Evolutionary conservation across 2,329 filamentous ascomycete genomes (phyloP), one percentile per base, ranked within the genome.

Genomic region (Sarocladium brachiariae): DNA sequence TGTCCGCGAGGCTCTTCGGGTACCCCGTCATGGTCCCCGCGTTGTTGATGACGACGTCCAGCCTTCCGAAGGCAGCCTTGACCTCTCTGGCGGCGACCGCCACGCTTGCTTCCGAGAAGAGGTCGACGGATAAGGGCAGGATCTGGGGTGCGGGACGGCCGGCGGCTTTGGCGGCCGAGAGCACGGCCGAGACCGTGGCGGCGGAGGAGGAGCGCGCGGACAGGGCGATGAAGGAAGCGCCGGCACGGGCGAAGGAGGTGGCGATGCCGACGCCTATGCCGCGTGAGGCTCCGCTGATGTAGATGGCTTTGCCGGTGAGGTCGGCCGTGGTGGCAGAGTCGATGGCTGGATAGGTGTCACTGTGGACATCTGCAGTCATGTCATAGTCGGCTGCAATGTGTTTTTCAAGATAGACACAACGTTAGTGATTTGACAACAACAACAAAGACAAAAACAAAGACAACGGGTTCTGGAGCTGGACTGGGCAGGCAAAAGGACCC

Each of bases 211-310:
- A 76, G 14, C 81, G 74, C 0, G 78, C 78, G 2, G 66, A 70
- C 3, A 84, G 64, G 8, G 73, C 72, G 51, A 85, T 77, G 23
- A 63, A 60, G 0, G 71, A 69, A 14, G 73, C 75, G 2, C 76
- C 74, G 2, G 79, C 78, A 53, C 65, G 67, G 8, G 79, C 80
- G 57, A 74, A 84, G 3, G 75, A 71, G 16, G 77, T 58, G 1
- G 77, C 77, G 2, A 73, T 76, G 6, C 73, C 69, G 2, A 66
- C 67, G 2, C 81, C 80, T 21, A 81, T 71, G 9, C 78, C 77
- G 33, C 71, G 72, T 2, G 73, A 76, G 0, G 74, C 78, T 5
- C 80, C 80, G 1, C 72, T 78, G 50, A 83, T 73, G 51, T 84
- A 69, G 34, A 72, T 62, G 0, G 63, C 59, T 33, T 68, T 68